Base-by-base conservation (phyloP, 768 basidiomycete species). In the Calocybe indica region DNA sequence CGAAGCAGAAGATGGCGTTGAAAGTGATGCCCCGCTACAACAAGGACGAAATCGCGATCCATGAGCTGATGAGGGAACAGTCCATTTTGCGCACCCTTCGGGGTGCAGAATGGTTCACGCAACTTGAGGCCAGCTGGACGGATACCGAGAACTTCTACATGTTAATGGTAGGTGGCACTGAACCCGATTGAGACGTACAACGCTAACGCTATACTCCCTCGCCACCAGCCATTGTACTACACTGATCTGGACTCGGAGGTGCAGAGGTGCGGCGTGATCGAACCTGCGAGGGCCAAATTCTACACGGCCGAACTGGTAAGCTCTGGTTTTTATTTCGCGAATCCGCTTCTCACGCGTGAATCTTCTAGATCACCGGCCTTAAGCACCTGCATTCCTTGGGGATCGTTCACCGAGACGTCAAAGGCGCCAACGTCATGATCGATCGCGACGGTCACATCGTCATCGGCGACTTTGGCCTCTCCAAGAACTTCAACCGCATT, bases 261-360 rank as follows among this genome's bases (percentile, higher is more conserved):
- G 37, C 55, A 60, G 31, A 52, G 60, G 3, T 60, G 60, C 29
- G 56, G 53, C 14, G 51, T 42, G 2, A 56, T 67, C 11, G 54
- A 55, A 3, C 49, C 56, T 5, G 36, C 45, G n/a, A 50, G 57
- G 12, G 62, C 64, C 14, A 58, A 60, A 15, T 65, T 69, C 34
- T 69, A 68, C 37, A 63, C 62, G 44, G 62, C 62, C 9, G 66
- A 70, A 56, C 53, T 69, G 34, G 69, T 69, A 41, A 49, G 64
- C 51, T 29, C 8, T 13, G 5, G 31, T 22, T 8, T 15, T 39
- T 4, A 13, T 14, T 15, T 40, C 37, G 0, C 15, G 7, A 11
- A 5, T 40, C 41, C 6, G 15, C 15, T 32, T n/a, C n/a, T 45
- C 14, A 12, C 15, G 22, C 5, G 10, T 33, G 9, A 33, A 32